Evolutionary conservation across 176 grass and related monocot species (phyloP), one percentile per base, ranked within the genome.

Genomic region (Rhynchospora pubera): DNA sequence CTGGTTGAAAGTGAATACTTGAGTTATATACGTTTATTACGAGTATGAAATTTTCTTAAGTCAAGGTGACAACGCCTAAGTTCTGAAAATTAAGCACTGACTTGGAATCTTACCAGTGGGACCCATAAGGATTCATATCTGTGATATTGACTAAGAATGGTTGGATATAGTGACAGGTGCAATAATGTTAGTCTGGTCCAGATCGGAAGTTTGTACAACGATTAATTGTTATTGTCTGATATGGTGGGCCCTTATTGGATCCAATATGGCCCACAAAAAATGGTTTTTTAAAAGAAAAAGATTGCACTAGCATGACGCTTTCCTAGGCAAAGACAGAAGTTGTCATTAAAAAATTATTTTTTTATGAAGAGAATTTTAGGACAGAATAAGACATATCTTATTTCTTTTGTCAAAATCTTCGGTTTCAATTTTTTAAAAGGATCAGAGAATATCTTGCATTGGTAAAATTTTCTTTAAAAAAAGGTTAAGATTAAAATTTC

Each of bases 171-270:
- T 82, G 79, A 82, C 60, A 64, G n/a, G 32, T 63, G 55, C 78
- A 80, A 80, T 80, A 62, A 80, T 46, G 12, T 46, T 13, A 60
- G 78, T 80, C 78, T 63, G 78, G 24, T 80, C 34, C n/a, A 6
- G 7, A 32, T 66, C 53, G 19, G 43, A 44, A 65, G 57, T 65
- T 82, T 61, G 43, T 82, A 64, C 79, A 82, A 22, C 46, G 18
- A 64, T 82, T 48, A 82, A 51, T 28, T 82, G 61, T 30, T 28
- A 19, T 47, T 82, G 45, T 82, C 79, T 67, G 61, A 82, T 82
- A 47, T 52, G 21, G 79, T 82, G 32, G 79, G 57, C 10, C 44
- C 79, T 24, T 13, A 8, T 52, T 82, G 14, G 60, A 82, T 53
- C 46, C 0, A 67, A 26, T 62, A 47, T 39, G 79, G 13, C 79